Percentiles rank a stretch among this genome's conserved stretches.
These are phyloP conservation scores for Akanthomyces lecanii DNA, from an alignment of 2,329 filamentous ascomycete species.

Conservation along the genomic window DNA sequence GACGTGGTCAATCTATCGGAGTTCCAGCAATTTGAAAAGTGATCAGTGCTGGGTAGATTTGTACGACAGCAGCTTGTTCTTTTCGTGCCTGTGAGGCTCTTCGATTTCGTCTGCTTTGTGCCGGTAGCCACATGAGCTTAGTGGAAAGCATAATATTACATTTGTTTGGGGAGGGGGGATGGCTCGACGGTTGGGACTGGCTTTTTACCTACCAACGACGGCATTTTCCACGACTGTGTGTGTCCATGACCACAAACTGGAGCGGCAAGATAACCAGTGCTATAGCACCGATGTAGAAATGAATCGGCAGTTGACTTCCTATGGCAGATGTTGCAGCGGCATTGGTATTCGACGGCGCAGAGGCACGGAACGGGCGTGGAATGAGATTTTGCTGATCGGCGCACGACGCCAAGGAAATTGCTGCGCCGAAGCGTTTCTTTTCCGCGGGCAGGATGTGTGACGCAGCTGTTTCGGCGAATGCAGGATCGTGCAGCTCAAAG, in stretches of 20 bases:
- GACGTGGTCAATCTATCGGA: not conserved
- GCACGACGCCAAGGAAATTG: too few relatives aligned
- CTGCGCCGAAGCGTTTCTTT: not conserved
- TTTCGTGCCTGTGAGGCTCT: not conserved
- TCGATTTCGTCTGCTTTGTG: not conserved
- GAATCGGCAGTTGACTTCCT: not conserved
- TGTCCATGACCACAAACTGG: not conserved
- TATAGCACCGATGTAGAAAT: not conserved
- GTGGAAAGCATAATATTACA: not conserved
- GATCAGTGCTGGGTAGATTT: not conserved
- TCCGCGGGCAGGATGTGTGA: not conserved
- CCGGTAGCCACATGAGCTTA: too few relatives aligned
- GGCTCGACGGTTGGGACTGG: not conserved
- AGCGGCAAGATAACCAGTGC: not conserved
- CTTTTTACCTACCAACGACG: not conserved
- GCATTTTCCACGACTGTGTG: too few relatives aligned
- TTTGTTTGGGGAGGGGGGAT: not conserved
- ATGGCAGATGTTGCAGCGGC: not conserved
- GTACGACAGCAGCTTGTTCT: not conserved
- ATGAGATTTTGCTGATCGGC: not conserved
- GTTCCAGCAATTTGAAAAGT: not conserved
- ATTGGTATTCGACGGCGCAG: not conserved
- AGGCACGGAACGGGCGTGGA: not conserved
- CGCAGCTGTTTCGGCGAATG: not conserved
- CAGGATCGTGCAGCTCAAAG: not conserved